A percentile compares a stretch with the other conserved stretches of the same genome.
Evolutionary conservation across 805 yeast species (phyloP).

Genomic region (Phaffomyces antillensis): DNA sequence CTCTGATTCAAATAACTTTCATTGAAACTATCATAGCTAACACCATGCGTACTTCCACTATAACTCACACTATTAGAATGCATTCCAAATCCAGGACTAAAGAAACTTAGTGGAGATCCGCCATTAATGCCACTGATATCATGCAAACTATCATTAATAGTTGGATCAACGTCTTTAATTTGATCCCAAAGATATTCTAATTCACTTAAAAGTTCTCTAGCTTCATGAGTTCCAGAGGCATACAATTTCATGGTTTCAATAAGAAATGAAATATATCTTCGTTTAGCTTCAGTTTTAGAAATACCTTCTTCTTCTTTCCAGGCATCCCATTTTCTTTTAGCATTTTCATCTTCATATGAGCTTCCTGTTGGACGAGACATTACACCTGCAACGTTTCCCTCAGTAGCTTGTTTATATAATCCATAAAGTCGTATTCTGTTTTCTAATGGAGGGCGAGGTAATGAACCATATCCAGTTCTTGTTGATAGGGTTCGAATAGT

Average conservation of each 20-base stretch:
- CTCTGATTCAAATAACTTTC: conserved; percentile 8
- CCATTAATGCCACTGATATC: conserved; percentile 3
- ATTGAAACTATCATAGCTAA: conserved; percentile 6
- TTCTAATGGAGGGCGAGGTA: conserved; percentile 74
- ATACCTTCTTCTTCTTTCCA: conserved; percentile 75
- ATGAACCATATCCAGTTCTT: conserved; percentile 49
- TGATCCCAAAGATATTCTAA: conserved; percentile 73
- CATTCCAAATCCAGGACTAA: conserved; percentile 4
- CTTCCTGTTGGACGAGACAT: conserved; percentile 60
- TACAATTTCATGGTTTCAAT: conserved; percentile 67
- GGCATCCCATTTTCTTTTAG: conserved; percentile 74
- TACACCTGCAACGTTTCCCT: conserved; percentile 69
- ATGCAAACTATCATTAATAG: conserved; percentile 13
- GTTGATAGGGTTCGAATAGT: conserved; percentile 70
- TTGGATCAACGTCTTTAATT: conserved; percentile 39
- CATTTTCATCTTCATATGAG: conserved; percentile 56
- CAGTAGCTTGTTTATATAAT: conserved; percentile 79
- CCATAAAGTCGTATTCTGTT: conserved; percentile 67
- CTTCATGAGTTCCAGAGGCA: conserved; percentile 61
- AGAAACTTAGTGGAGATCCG: neutral
- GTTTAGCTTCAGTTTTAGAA: conserved; percentile 63
- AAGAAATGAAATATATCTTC: conserved; percentile 57
- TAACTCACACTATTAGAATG: conserved; percentile 4
- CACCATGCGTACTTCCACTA: conserved; percentile 2
- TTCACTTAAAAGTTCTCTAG: conserved; percentile 57